Conservation (phyloP, 2,329 filamentous ascomycete species). For the Botryotinia convoluta region DNA sequence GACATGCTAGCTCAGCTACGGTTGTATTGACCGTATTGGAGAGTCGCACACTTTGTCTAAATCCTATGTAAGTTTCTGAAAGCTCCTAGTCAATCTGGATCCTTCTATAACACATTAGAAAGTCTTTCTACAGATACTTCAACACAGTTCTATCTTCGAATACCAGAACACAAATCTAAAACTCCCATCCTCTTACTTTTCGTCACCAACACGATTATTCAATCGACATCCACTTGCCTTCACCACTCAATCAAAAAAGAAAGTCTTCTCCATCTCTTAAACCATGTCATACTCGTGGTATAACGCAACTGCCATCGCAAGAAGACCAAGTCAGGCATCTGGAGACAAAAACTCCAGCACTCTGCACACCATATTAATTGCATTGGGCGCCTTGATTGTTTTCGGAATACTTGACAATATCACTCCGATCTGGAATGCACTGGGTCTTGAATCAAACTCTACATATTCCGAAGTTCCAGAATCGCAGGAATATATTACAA, state of each 20-base stretch:
- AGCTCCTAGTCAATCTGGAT: neutral
- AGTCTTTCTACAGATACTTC: neutral
- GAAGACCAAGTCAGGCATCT: accelerated
- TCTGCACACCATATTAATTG: accelerated
- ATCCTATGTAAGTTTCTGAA: neutral
- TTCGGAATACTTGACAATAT: neutral
- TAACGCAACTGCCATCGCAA: neutral
- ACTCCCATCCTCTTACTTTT: neutral
- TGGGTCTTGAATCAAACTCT: accelerated
- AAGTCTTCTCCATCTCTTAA: accelerated
- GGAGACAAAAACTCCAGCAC: neutral
- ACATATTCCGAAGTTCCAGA: accelerated
- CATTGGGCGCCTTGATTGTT: neutral
- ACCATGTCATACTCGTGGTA: neutral
- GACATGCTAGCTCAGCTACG: neutral
- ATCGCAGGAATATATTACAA: accelerated
- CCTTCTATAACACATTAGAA: neutral
- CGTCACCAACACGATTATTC: accelerated
- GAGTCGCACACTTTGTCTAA: neutral
- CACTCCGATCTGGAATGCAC: accelerated
- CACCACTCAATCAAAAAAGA: neutral
- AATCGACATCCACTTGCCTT: no score
- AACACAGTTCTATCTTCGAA: neutral
- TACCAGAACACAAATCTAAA: neutral
- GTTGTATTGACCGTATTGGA: neutral